These are phyloP conservation scores for Linaria vulgaris DNA, from an alignment of 257 asterid species.

Conservation along the genomic window DNA sequence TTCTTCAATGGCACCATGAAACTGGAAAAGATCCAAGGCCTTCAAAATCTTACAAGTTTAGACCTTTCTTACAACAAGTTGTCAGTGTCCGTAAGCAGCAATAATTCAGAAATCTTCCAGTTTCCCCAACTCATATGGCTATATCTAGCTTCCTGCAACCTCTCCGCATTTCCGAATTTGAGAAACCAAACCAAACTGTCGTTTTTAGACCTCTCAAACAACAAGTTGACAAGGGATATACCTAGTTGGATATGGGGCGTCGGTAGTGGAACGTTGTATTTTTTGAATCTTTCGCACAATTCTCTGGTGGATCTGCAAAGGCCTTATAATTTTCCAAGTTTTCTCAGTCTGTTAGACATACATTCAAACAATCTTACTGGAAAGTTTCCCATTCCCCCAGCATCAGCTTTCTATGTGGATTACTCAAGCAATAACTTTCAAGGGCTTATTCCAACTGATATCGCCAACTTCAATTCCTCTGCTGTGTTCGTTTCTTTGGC, in stretches of 20 bases:
- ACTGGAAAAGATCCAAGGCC: slow-evolving; percentile 20
- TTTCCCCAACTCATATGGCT: slow-evolving; percentile 13
- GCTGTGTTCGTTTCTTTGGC: slow-evolving; percentile 31
- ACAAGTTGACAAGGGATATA: slow-evolving; percentile 32
- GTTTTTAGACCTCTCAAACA: slow-evolving; percentile 37
- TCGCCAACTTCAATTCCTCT: neutral
- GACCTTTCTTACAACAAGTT: slow-evolving; percentile 38
- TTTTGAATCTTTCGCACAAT: slow-evolving; percentile 39
- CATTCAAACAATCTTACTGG: slow-evolving; percentile 37
- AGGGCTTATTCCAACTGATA: slow-evolving; percentile 8
- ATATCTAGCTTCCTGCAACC: slow-evolving; percentile 32
- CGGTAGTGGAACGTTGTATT: neutral
- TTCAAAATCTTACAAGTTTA: slow-evolving; percentile 15
- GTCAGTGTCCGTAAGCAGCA: slow-evolving; percentile 15
- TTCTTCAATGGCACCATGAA: slow-evolving; percentile 30
- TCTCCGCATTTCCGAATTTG: slow-evolving; percentile 32
- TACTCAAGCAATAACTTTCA: slow-evolving; percentile 21
- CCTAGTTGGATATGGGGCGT: slow-evolving; percentile 45
- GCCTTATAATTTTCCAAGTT: slow-evolving; percentile 13
- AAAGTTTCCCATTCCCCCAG: slow-evolving; percentile 27
- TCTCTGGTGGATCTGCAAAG: slow-evolving; percentile 25
- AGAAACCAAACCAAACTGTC: slow-evolving; percentile 5
- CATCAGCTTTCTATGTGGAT: slow-evolving; percentile 13
- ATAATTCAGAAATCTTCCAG: neutral
- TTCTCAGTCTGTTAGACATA: slow-evolving; percentile 24